Base-by-base conservation (phyloP, 176 grass and related monocot genomes). In the Oryza glumipatula region DNA sequence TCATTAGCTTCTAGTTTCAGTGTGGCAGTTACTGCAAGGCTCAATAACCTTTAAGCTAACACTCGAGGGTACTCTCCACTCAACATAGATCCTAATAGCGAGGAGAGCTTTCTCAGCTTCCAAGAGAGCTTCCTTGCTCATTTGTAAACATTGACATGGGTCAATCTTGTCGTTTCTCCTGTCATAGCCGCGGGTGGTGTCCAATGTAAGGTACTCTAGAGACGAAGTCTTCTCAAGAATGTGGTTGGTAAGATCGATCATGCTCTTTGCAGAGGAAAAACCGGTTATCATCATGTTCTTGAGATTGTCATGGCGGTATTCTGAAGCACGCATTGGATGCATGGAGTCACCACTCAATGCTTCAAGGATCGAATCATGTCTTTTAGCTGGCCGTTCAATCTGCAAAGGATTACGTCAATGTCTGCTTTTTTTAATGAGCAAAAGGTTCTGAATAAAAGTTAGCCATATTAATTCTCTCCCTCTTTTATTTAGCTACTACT, bases 21-120 rank as follows among this genome's bases (percentile, higher is more conserved):
- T 38, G 36, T 38, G 36, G 21, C 58, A 65, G 7, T 78, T 45
- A 16, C 26, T 78, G 38, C 83, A 85, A 2, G 75, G 75, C 38
- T 63, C 83, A 63, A 78, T 68, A 71, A 78, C 75, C 49, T 63
- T 85, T 11, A 38, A 85, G 11, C 71, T 78, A 4, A 85, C 24
- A 43, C 21, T 78, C 15, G 38, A 64, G 32, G 83, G 83, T 15
- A 85, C 75, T 78, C 67, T 78, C 38, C 66, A 67, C 74, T 64
- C 51, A 0, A 85, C 68, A 46, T 78, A 47, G 36, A 39, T 78
- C 36, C 12, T 10, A 21, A 85, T 70, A n/a, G 74, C 65, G 13
- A 35, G 65, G 67, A 5, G 16, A 6, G 80, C 49, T 24, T 32
- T 82, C 72, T 43, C 22, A 7, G 68, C 52, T 15, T 82, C 80